Evolutionary conservation across 2,329 filamentous ascomycete genomes (phyloP).

Genomic region (Tolypocladium ovalisporum): DNA sequence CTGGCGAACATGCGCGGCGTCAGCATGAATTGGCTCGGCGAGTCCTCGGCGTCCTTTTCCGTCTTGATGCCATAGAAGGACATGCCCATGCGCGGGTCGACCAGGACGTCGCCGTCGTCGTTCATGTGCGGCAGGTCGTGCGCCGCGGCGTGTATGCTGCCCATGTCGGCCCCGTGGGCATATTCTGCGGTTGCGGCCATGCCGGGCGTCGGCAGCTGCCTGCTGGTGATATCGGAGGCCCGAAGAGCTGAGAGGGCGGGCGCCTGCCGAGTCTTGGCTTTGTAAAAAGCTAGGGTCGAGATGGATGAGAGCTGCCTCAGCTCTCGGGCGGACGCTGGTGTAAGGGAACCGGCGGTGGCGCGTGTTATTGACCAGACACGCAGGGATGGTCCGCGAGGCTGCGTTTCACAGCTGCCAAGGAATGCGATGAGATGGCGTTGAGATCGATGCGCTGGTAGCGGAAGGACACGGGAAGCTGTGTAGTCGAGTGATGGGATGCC

Average conservation of each 20-base stretch:
- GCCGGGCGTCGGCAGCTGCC: background rate
- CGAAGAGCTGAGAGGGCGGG: background rate
- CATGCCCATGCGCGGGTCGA: conserved; percentile 3
- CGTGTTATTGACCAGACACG: background rate
- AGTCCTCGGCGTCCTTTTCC: conserved; percentile 1
- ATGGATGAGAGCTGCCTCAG: background rate
- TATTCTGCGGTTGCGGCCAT: background rate
- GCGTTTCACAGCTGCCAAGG: background rate
- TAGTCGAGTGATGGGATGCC: background rate
- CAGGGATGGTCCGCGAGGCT: background rate
- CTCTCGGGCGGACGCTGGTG: background rate
- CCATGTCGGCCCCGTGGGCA: background rate
- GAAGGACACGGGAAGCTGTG: background rate
- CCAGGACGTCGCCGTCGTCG: background rate
- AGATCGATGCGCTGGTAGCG: background rate
- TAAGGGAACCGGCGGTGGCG: background rate
- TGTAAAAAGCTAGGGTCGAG: background rate
- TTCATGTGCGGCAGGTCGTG: background rate
- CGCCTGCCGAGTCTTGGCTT: background rate
- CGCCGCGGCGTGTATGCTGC: background rate
- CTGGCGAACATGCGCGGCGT: conserved; percentile 4
- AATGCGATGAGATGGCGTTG: background rate
- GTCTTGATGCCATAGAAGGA: conserved; percentile 3
- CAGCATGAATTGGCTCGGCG: background rate
- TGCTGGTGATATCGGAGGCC: background rate